Percentiles rank a stretch among this genome's conserved stretches.
phyloP scores from a whole-genome alignment of 2,329 filamentous ascomycete species.

The Eutypella sp. region DNA sequence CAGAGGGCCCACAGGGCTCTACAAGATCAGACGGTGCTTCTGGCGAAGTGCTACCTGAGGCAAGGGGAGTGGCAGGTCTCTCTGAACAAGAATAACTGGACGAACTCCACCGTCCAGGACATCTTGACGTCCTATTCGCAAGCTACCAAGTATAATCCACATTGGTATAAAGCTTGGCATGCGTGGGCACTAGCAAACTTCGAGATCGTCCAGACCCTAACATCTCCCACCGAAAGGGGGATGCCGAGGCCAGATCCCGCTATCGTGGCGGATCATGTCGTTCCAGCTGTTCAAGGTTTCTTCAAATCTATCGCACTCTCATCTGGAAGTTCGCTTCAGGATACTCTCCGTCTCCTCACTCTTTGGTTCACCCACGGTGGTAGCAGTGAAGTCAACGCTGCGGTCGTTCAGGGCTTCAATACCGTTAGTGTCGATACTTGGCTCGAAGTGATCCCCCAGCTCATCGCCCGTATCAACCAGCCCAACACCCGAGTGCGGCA shows the following conservation, averaged over 20 bases:
- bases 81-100: slow-evolving; percentile 84
- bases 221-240: slow-evolving; percentile 57
- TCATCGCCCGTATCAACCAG: slow-evolving; percentile 97
- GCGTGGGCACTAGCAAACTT: slow-evolving; percentile 98
- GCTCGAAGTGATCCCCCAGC: slow-evolving; percentile 95
- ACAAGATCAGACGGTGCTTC: slow-evolving; percentile 61
- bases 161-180: slow-evolving; percentile 99
- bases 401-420: slow-evolving; percentile 84
- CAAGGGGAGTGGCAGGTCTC: slow-evolving; percentile 94
- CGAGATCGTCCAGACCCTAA: slow-evolving; percentile 85
- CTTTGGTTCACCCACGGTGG: slow-evolving; percentile 96
- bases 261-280: slow-evolving; percentile 79
- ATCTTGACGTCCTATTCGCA: slow-evolving; percentile 87
- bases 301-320: slow-evolving; percentile 95
- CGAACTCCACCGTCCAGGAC: slow-evolving; percentile 77
- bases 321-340: slow-evolving; percentile 86
- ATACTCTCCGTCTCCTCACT: slow-evolving; percentile 86
- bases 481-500: slow-evolving; percentile 83
- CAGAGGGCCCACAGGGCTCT: slow-evolving; percentile 48
- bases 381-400: slow-evolving; percentile 78
- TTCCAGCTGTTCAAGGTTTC: slow-evolving; percentile 92
- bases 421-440: slow-evolving; percentile 96
- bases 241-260: slow-evolving; percentile 50
- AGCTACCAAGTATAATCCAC: slow-evolving; percentile 88
- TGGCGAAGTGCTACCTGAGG: slow-evolving; percentile 93